Conservation (phyloP, 371 early-diverging fungal species). For the Rhizopus delemar region DNA sequence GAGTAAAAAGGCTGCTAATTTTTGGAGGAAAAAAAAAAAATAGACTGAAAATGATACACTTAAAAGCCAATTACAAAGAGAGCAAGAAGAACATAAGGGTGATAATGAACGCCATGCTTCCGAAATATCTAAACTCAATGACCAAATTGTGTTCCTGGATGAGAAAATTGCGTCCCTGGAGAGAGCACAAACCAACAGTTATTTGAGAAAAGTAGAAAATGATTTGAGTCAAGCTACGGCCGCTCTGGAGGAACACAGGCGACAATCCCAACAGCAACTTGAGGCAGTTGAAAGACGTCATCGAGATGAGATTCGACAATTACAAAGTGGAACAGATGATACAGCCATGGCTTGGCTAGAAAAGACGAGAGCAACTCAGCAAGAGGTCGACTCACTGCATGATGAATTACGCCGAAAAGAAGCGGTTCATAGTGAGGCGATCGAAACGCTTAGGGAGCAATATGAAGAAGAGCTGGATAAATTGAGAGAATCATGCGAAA, state of each 20-base stretch:
- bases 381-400: conserved; percentile 36
- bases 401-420: conserved; percentile 21
- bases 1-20: too few species aligned
- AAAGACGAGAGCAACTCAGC: conserved; percentile 38
- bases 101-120: conserved; percentile 10
- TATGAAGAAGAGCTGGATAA: conserved; percentile 16
- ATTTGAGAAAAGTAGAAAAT: conserved; percentile 33
- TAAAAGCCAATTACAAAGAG: background rate
- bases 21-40: too few species aligned
- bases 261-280: conserved; percentile 20
- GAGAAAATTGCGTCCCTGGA: conserved; percentile 19
- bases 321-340: conserved; percentile 45
- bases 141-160: background rate
- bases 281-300: conserved; percentile 37
- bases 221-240: conserved; percentile 24
- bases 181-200: conserved; percentile 25
- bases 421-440: conserved; percentile 7
- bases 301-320: conserved; percentile 41
- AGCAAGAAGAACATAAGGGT: conserved; percentile 8
- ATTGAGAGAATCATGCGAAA: conserved; percentile 11
- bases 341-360: conserved; percentile 46
- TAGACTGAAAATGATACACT: conserved; percentile 16
- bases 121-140: background rate
- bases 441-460: conserved; percentile 16
- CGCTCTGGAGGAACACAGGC: conserved; percentile 31